Conservation (phyloP, 1,284 basidiomycete species). For the Rhodofomes roseus region DNA sequence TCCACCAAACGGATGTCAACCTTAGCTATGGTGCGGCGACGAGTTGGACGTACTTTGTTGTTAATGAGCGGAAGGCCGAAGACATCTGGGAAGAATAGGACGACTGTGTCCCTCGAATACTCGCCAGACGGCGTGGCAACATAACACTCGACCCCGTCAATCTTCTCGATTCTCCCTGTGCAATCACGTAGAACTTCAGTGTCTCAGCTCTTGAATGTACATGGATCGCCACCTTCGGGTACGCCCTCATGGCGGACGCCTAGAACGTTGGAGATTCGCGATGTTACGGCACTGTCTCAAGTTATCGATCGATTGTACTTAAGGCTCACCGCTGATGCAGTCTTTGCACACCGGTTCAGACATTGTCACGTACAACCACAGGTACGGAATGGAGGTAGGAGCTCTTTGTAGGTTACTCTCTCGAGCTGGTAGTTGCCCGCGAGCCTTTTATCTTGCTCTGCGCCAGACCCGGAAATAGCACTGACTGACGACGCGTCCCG, state of each 20-base stretch:
- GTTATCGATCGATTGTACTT: not conserved
- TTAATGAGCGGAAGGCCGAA: conserved; percentile 63
- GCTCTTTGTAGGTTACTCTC: too few species aligned
- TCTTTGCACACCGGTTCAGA: not conserved
- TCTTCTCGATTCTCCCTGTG: conserved; percentile 39
- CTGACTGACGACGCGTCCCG: too few species aligned
- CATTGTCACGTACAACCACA: not conserved
- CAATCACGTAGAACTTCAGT: not conserved
- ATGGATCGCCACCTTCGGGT: conserved; percentile 35
- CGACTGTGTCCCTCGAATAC: conserved; percentile 52
- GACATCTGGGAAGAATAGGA: conserved; percentile 58
- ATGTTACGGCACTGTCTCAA: too few species aligned
- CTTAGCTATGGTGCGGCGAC: conserved; percentile 1
- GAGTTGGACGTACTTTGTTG: conserved; percentile 34
- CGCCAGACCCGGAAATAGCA: too few species aligned
- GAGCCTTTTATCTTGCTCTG: not conserved
- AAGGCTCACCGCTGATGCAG: not conserved
- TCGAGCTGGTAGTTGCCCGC: too few species aligned
- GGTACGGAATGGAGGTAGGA: not conserved
- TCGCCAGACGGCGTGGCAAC: conserved; percentile 44
- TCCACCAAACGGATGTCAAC: not conserved
- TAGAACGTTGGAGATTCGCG: conserved; percentile 14
- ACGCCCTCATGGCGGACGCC: conserved; percentile 57
- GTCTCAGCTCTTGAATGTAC: not conserved
- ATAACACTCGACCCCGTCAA: conserved; percentile 49